Evolutionary conservation across 1,284 basidiomycete genomes (phyloP), one percentile per base, ranked within the genome.

Genomic region (Pascua guehoae): DNA sequence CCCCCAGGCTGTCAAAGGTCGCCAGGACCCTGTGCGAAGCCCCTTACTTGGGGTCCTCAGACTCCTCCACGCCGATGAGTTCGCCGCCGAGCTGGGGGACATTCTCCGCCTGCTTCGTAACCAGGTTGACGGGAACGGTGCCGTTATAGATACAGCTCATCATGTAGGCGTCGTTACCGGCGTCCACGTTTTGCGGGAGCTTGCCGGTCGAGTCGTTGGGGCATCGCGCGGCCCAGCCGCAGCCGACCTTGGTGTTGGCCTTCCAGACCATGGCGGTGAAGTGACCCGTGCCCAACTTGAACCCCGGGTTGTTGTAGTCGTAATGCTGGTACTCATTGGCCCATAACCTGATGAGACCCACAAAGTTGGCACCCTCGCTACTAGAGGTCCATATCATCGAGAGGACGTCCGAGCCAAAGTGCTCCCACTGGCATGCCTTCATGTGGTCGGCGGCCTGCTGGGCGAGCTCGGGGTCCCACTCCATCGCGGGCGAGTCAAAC

Each of bases 241-340:
- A 76, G 16, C 74, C 74, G 36, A 76, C 42, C 49, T 69, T 36
- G 40, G 63, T 68, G n/a, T 65, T 68, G 12, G 37, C 60, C 58
- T 74, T 72, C 74, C 74, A 76, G 40, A 74, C 72, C 57, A 74
- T 67, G 55, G 64, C 57, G 14, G 72, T 74, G 61, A 72, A 76
- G 57, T 76, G 74, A 12, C 69, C 68, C 1, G 62, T 62, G 9
- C 38, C 57, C 1, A 37, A 24, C 7, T 46, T 51, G 60, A 57
- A 67, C 32, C 56, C 58, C 17, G 69, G 70, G 49, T 64, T 63
- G 56, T 61, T 58, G 61, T 68, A 73, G 37, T 53, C 15, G 51
- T 49, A 54, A 15, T 38, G 11, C 42, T 42, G 38, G 24, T 32
- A 56, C 55, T 60, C 58, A 10, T 51, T 24, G 42, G 58, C 51